Base-by-base conservation (phyloP, 768 basidiomycete species). In the Sporobolomyces pararoseus region DNA sequence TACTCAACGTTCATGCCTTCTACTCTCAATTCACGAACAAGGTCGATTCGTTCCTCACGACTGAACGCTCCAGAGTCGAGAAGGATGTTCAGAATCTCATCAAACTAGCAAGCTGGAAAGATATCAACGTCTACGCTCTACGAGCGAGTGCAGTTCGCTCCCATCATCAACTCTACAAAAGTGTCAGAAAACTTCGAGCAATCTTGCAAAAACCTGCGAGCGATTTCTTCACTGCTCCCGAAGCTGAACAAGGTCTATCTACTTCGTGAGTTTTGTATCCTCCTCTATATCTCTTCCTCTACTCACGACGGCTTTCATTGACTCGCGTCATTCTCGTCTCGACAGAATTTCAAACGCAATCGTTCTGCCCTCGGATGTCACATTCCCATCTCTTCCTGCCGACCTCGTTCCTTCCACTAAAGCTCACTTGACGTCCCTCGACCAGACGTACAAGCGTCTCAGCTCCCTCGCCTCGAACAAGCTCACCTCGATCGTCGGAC, bases 31-130 rank as follows among this genome's bases (percentile, higher is more conserved):
- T 87, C 78, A 77, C 82, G 23, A 72, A 80, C 1, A 77, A 80
- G 17, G 78, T 93, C 34, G 75, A 79, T 3, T 76, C 80, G 3
- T 82, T 81, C n/a, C 80, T 96, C 34, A 74, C 77, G 4, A 79
- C 83, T 23, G 87, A 89, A 76, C 84, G 87, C 58, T 79, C 78
- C 1, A 76, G 75, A 0, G 78, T 96, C 37, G 91, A 97, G 79
- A 88, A 86, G 75, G 89, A 94, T 65, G 84, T 97, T 60, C 85
- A 83, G 66, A 86, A 85, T 51, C 88, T 92, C 77, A 88, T 98
- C 82, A 95, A 93, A 79, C 83, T 99, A 52, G 96, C 96, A 2
- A 97, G 93, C 76, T 98, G 96, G 96, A 96, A 90, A 79, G 96
- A 99, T 77, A 82, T 93, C 77, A 99, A 98, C 76, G 89, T 98